Evolutionary conservation across 1,284 basidiomycete species (phyloP).

Genomic region (Termitomyces sp.): DNA sequence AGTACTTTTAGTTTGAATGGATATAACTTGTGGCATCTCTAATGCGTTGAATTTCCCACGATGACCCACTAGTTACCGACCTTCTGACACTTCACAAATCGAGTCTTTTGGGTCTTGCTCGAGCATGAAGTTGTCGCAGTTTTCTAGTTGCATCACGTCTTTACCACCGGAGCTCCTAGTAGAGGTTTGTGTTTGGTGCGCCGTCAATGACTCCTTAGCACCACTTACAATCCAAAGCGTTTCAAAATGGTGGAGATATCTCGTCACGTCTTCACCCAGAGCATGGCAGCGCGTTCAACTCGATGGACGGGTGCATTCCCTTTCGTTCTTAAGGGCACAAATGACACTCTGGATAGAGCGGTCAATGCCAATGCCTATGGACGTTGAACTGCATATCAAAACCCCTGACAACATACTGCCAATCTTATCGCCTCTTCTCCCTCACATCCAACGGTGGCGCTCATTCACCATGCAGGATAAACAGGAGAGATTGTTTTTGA

Average conservation of each 20-base stretch:
- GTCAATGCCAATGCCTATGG: constrained; percentile 48
- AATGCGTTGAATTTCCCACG: neutral
- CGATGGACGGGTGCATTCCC: constrained; percentile 32
- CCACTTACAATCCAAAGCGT: constrained; percentile 47
- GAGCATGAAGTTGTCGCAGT: neutral
- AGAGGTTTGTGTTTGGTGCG: constrained; percentile 51
- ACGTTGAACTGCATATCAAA: constrained; percentile 46
- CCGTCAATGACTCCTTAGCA: constrained; percentile 35
- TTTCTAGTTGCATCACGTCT: constrained; percentile 18
- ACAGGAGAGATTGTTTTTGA: constrained; percentile 17
- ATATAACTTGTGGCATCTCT: too few relatives aligned
- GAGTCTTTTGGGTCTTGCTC: neutral
- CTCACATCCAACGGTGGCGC: constrained; percentile 49
- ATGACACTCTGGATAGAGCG: constrained; percentile 48
- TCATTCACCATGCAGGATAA: constrained; percentile 38
- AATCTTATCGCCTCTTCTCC: constrained; percentile 56
- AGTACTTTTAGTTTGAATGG: too few relatives aligned
- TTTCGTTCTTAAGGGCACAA: constrained; percentile 37
- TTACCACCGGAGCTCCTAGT: constrained; percentile 62
- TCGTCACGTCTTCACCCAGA: constrained; percentile 45
- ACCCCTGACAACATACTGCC: constrained; percentile 51
- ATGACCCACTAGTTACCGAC: neutral
- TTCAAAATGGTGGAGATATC: constrained; percentile 48
- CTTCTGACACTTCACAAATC: neutral
- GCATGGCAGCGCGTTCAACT: constrained; percentile 58